phyloP scores from a whole-genome alignment of 345 rosid species.

The Arabidopsis arenosa region DNA sequence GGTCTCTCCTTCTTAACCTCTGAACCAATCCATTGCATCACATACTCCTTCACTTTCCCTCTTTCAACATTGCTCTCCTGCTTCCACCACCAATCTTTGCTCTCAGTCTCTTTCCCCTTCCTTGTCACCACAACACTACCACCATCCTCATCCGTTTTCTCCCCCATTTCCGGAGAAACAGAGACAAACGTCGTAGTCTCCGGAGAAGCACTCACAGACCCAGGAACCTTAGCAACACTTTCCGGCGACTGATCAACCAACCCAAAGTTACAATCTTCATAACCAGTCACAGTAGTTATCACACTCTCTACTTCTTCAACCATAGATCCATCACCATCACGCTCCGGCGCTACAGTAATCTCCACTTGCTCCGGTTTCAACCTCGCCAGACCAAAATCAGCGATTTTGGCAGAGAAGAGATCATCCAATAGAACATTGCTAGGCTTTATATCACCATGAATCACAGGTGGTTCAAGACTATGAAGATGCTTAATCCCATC shows the following conservation, averaged over 20 bases:
- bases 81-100: constrained; percentile 75
- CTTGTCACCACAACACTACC: constrained; percentile 37
- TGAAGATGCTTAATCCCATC: constrained; percentile 80
- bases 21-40: constrained; percentile 94
- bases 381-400: constrained; percentile 92
- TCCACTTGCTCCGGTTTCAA: constrained; percentile 57
- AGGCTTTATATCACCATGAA: constrained; percentile 95
- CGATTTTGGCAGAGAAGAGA: constrained; percentile 70
- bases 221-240: constrained; percentile 45
- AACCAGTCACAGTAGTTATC: constrained; percentile 56
- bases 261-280: constrained; percentile 64
- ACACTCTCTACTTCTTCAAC: constrained; percentile 78
- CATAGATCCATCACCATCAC: constrained; percentile 57
- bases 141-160: constrained; percentile 50
- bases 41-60: constrained; percentile 81
- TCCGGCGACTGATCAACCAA: constrained; percentile 75
- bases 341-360: constrained; percentile 42
- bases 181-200: constrained; percentile 45
- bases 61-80: constrained; percentile 55
- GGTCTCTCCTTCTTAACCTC: constrained; percentile 87
- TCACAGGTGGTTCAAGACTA: constrained; percentile 71
- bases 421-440: constrained; percentile 82
- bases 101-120: constrained; percentile 47
- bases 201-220: constrained; percentile 51
- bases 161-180: constrained; percentile 48